Conservation (phyloP, 2,329 filamentous ascomycete genomes). For the Phyllosticta citriasiana region DNA sequence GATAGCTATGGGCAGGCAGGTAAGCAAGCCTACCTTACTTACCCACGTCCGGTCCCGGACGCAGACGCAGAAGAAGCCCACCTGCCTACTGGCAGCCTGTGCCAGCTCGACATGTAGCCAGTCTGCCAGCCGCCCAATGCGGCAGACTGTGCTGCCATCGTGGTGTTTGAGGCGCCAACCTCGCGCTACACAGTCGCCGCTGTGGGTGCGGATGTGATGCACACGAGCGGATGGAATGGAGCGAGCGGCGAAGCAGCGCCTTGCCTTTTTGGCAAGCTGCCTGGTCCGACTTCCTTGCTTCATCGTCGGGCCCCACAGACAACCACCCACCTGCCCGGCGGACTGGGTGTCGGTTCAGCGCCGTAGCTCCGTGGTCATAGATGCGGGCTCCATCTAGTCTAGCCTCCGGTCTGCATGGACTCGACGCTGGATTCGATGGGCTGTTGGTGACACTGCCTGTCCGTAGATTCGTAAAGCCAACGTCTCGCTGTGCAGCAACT, state of each 20-base stretch:
- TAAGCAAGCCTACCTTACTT: not conserved
- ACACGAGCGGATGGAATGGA: not conserved
- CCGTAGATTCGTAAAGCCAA: not conserved
- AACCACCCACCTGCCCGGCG: not conserved
- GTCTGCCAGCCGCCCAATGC: not conserved
- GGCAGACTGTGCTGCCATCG: not conserved
- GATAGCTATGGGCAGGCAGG: not conserved
- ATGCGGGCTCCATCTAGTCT: not conserved
- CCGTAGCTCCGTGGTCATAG: not conserved
- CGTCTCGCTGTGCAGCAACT: not conserved
- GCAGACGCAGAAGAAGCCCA: not conserved
- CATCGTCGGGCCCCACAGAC: not conserved
- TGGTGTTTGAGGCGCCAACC: not conserved
- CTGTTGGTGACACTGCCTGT: not conserved
- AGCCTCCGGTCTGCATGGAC: not conserved
- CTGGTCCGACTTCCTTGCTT: not conserved
- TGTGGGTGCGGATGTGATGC: not conserved
- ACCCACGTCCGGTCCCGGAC: not conserved
- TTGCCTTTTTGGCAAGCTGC: not conserved
- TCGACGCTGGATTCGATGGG: not conserved
- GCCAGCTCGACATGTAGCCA: too few relatives aligned
- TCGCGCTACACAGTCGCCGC: not conserved
- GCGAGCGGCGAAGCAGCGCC: not conserved
- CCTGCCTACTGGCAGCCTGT: not conserved
- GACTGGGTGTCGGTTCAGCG: not conserved